phyloP scores from a whole-genome alignment of 2,329 filamentous ascomycete species.

The Colletotrichum sp. region DNA sequence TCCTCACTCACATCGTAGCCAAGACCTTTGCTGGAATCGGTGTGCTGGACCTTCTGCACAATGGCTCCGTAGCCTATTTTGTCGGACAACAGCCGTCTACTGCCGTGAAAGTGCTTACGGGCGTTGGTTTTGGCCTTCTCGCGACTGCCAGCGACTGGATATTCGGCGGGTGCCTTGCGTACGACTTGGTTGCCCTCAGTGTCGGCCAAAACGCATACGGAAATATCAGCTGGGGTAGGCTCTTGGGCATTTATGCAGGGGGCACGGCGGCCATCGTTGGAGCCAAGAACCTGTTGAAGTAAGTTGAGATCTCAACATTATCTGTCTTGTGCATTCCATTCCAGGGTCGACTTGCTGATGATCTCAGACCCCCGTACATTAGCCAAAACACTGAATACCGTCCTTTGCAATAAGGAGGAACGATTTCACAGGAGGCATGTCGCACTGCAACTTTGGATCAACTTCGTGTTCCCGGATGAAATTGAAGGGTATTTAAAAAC shows the following conservation, averaged over 20 bases:
- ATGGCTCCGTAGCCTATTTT: slow-evolving; percentile 61
- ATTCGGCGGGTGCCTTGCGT: slow-evolving; percentile 63
- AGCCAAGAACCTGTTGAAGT: slow-evolving; percentile 56
- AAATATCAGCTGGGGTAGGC: slow-evolving; percentile 50
- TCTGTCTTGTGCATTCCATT: background rate
- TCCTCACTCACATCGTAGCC: slow-evolving; percentile 62
- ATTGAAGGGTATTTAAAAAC: background rate
- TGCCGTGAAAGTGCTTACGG: slow-evolving; percentile 56
- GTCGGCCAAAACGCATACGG: slow-evolving; percentile 54
- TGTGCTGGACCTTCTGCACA: slow-evolving; percentile 63
- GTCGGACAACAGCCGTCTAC: slow-evolving; percentile 48
- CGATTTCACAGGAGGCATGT: background rate
- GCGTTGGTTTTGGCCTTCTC: slow-evolving; percentile 54
- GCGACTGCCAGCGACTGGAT: slow-evolving; percentile 62
- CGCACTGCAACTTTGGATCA: background rate
- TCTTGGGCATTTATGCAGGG: slow-evolving; percentile 56
- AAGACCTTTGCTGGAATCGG: slow-evolving; percentile 67
- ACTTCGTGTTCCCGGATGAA: background rate
- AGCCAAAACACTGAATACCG: background rate
- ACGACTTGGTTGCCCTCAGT: slow-evolving; percentile 59
- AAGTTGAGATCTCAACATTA: slow-evolving; percentile 16
- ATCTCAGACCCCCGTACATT: background rate
- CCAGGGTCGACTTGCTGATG: background rate
- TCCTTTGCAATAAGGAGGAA: background rate
- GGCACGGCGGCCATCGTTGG: slow-evolving; percentile 58